Evolutionary conservation across 345 rosid genomes (phyloP).

Genomic region (Dimocarpus longan): DNA sequence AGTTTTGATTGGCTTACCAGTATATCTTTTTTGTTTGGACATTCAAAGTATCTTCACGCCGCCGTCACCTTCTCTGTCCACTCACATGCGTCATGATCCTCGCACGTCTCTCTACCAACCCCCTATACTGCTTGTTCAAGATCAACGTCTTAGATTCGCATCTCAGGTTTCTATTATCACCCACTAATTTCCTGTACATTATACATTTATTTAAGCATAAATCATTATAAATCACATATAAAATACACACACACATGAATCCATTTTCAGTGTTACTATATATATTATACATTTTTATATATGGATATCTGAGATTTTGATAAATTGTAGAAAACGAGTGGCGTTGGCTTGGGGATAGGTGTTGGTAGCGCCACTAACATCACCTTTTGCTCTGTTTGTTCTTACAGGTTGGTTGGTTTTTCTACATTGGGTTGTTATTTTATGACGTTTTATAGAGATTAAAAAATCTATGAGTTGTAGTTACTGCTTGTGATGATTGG

Average conservation of each 20-base stretch:
- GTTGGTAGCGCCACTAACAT: slow-evolving; percentile 30
- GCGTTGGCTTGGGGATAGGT: slow-evolving; percentile 28
- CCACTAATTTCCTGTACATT: neutral
- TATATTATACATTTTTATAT: no score
- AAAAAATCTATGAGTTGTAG: neutral
- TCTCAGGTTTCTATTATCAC: slow-evolving; percentile 6
- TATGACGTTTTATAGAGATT: neutral
- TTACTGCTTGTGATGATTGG: no score
- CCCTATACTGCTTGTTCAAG: neutral
- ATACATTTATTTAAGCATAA: neutral
- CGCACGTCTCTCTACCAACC: neutral
- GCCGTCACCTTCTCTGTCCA: slow-evolving; percentile 2
- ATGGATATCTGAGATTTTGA: neutral
- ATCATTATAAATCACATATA: neutral
- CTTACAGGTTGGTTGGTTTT: slow-evolving; percentile 30
- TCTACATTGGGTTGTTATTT: neutral
- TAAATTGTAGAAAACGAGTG: slow-evolving; percentile 30
- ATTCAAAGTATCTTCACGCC: slow-evolving; percentile 28
- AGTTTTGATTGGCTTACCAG: slow-evolving; percentile 32
- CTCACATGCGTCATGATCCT: neutral
- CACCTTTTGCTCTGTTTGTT: slow-evolving; percentile 40
- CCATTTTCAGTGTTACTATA: no score
- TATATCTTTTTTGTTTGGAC: slow-evolving; percentile 34
- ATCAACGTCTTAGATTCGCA: slow-evolving; percentile 25
- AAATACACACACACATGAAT: no score